A percentile compares a stretch with the other conserved stretches of the same genome.
Evolutionary conservation across 192 early-diverging fungal species (phyloP).

Genomic region (Cladochytrium replicatum): DNA sequence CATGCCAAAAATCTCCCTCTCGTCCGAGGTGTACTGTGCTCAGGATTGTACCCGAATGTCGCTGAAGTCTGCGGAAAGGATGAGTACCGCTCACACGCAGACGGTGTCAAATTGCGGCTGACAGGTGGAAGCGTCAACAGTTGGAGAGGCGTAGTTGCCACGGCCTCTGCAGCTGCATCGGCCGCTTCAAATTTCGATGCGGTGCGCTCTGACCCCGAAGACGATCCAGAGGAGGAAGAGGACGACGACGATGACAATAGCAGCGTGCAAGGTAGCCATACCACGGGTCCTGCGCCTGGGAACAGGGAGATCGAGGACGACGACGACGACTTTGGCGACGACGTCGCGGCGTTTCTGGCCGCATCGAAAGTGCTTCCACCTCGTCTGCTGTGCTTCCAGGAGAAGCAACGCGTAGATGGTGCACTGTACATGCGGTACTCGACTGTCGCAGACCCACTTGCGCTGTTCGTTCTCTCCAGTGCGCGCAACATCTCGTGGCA

Average conservation of each 20-base stretch:
- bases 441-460: conserved; percentile 22
- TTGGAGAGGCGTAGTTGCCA: conserved; percentile 17
- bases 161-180: neutral
- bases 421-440: conserved; percentile 29
- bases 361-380: conserved; percentile 24
- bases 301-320: too few species aligned
- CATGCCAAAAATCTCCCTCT: conserved; percentile 8
- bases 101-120: conserved; percentile 20
- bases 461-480: conserved; percentile 18
- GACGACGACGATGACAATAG: too few species aligned
- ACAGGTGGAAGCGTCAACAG: conserved; percentile 26
- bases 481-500: neutral
- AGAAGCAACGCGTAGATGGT: conserved; percentile 36
- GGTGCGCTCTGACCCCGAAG: too few species aligned
- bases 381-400: conserved; percentile 33
- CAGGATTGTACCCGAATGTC: conserved; percentile 34
- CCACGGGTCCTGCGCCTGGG: too few species aligned
- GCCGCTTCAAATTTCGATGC: too few species aligned
- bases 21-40: conserved; percentile 28
- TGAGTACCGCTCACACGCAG: conserved; percentile 17
- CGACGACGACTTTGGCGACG: conserved; percentile 11
- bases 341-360: conserved; percentile 5
- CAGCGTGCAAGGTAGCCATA: too few species aligned
- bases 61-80: conserved; percentile 33
- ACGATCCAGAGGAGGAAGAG: too few species aligned